These are phyloP conservation scores for Solanum bukasovii DNA, from an alignment of 257 asterid species.

Conservation along the genomic window DNA sequence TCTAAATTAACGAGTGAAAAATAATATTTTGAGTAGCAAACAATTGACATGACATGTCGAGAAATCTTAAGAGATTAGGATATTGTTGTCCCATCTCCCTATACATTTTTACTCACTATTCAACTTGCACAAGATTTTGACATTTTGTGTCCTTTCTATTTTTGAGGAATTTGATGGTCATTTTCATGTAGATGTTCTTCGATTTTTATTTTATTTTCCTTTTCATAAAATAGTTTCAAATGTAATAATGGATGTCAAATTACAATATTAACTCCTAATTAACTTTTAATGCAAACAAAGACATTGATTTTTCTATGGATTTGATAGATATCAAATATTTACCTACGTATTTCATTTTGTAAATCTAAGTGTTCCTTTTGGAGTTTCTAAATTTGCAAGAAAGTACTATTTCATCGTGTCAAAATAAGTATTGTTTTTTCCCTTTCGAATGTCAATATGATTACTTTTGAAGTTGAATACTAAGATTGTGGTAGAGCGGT, in stretches of 20 bases:
- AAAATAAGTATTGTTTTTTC: background rate
- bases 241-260: background rate
- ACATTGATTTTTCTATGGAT: background rate
- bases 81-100: background rate
- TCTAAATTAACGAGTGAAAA: fast-evolving
- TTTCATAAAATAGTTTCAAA: background rate
- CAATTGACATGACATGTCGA: background rate
- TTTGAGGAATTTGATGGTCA: background rate
- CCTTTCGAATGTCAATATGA: background rate
- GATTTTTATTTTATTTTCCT: background rate
- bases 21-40: background rate
- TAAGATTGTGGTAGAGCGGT: background rate
- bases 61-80: background rate
- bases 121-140: background rate
- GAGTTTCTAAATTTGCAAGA: background rate
- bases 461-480: background rate
- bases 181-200: background rate
- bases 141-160: background rate
- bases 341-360: background rate
- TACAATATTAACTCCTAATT: background rate
- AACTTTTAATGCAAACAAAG: background rate
- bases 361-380: background rate
- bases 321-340: background rate
- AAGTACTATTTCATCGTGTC: background rate
- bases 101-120: background rate